phyloP scores from a whole-genome alignment of 148 eudicot genomes.

The Camellia granthamiana region DNA sequence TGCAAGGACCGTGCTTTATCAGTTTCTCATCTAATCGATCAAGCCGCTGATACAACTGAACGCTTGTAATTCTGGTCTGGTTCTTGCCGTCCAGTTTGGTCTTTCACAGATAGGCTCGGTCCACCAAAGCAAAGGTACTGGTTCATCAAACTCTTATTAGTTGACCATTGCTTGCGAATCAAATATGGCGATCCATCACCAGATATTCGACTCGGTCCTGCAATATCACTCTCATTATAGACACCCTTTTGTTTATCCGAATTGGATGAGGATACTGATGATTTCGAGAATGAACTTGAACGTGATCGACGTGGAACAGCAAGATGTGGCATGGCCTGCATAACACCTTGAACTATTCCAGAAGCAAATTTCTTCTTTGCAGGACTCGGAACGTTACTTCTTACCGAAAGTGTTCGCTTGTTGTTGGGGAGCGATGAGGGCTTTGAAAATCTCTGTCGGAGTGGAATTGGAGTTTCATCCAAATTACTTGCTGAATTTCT shows the following conservation, averaged over 20 bases:
- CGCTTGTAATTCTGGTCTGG: conserved; percentile 24
- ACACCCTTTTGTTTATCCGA: conserved; percentile 59
- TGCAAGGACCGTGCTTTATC: no score
- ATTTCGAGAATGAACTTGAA: conserved; percentile 59
- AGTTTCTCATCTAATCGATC: conserved; percentile 1
- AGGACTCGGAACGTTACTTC: conserved; percentile 86
- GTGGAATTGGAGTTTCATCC: conserved; percentile 54
- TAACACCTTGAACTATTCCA: conserved; percentile 50
- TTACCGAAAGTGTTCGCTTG: conserved; percentile 66
- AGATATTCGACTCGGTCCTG: conserved; percentile 24
- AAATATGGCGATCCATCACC: conserved; percentile 23
- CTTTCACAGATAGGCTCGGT: conserved; percentile 21
- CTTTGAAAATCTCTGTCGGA: conserved; percentile 61
- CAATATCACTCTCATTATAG: conserved; percentile 31
- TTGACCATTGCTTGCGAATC: conserved; percentile 31
- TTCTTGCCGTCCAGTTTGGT: conserved; percentile 17
- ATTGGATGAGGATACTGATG: conserved; percentile 51
- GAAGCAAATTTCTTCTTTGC: conserved; percentile 78
- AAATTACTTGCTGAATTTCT: conserved; percentile 26
- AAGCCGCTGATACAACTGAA: conserved; percentile 29
- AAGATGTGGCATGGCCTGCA: conserved; percentile 48
- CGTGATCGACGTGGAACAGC: conserved; percentile 38
- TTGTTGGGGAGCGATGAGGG: conserved; percentile 48
- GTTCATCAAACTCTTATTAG: conserved; percentile 38
- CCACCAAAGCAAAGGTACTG: conserved; percentile 68